Percentiles rank a stretch among this genome's conserved stretches.
Conservation (phyloP, 2,329 filamentous ascomycete species). For the Pestalotiopsis sp. region DNA sequence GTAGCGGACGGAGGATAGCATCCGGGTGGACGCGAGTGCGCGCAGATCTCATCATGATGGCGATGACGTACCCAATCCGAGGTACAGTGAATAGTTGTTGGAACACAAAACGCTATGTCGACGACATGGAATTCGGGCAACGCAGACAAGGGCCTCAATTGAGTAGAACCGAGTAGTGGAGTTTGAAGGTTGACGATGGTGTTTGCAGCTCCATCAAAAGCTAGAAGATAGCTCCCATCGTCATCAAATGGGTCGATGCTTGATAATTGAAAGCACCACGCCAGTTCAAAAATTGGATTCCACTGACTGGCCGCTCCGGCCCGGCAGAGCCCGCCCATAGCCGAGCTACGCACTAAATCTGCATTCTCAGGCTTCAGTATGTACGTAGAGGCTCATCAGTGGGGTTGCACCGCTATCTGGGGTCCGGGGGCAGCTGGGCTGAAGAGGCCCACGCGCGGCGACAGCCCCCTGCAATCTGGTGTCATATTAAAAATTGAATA, state of each 20-base stretch:
- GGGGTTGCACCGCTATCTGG: neutral
- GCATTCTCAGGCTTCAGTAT: neutral
- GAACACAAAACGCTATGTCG: neutral
- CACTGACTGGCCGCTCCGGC: neutral
- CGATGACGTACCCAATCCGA: neutral
- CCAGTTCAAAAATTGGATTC: neutral
- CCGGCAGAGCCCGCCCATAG: neutral
- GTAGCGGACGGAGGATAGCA: slow-evolving; percentile 12
- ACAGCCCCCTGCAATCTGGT: neutral
- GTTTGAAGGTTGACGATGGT: neutral
- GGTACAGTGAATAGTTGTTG: neutral
- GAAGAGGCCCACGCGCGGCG: neutral
- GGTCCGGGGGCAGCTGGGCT: neutral
- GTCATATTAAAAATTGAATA: neutral
- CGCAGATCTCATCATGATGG: slow-evolving; percentile 14
- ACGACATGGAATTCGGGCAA: neutral
- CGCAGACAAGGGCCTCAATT: neutral
- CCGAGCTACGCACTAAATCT: neutral
- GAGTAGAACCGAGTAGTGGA: neutral
- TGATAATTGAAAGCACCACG: neutral
- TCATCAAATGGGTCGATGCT: neutral
- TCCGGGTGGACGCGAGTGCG: slow-evolving; percentile 13
- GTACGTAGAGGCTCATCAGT: neutral
- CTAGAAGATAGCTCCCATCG: neutral
- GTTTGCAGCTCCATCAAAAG: neutral